Conservation (phyloP, 2,329 filamentous ascomycete species). For the Aspergillus sp. region DNA sequence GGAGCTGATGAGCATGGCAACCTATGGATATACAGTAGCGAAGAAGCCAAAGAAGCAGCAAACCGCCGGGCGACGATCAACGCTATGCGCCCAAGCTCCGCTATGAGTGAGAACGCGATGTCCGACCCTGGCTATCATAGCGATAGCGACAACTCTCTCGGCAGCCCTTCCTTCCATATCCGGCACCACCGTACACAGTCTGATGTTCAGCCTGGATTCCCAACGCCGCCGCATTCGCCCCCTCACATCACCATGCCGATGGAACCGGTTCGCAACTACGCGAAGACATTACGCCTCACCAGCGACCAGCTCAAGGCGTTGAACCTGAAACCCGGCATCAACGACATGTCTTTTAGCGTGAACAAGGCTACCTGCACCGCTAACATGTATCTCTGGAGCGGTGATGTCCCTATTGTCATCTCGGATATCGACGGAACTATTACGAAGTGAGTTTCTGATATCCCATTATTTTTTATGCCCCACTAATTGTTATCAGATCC, state of each 20-base stretch:
- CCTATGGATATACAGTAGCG: constrained; percentile 98
- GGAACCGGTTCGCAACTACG: constrained; percentile 83
- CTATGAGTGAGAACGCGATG: constrained; percentile 70
- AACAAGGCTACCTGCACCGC: constrained; percentile 91
- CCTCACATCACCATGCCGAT: constrained; percentile 49
- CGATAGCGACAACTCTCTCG: constrained; percentile 69
- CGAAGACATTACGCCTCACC: constrained; percentile 91
- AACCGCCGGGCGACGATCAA: constrained; percentile 61
- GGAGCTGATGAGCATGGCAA: constrained; percentile 95
- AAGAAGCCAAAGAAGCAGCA: constrained; percentile 89
- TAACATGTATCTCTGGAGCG: constrained; percentile 90
- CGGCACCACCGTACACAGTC: constrained; percentile 62
- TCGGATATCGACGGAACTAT: constrained; percentile 99
- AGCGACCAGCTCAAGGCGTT: constrained; percentile 92
- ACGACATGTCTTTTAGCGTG: constrained; percentile 93
- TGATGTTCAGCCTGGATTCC: constrained; percentile 66
- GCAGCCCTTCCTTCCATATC: constrained; percentile 60
- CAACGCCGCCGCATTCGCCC: constrained; percentile 58
- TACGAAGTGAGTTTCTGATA: constrained; percentile 67
- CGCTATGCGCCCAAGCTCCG: constrained; percentile 51
- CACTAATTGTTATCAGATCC: constrained; percentile 50
- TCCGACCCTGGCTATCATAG: constrained; percentile 96
- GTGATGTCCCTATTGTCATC: constrained; percentile 91
- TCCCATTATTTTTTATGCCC: not conserved
- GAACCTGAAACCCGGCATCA: constrained; percentile 78